Evolutionary conservation across 768 basidiomycete species (phyloP), one percentile per base, ranked within the genome.

Genomic region (Collybiopsis confluens): DNA sequence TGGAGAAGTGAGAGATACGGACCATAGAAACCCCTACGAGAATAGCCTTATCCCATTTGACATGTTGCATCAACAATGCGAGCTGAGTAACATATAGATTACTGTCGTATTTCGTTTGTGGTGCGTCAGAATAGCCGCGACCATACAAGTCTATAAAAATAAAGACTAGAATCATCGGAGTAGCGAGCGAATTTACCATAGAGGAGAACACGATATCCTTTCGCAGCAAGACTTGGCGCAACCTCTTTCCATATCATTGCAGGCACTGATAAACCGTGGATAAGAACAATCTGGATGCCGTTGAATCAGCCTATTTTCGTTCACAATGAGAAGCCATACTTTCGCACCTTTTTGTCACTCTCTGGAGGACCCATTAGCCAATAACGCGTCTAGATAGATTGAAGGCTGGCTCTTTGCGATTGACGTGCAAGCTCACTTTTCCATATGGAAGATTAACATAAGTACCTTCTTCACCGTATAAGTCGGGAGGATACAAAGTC

Each of bases 51-150:
- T 79, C 74, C 89, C 90, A 92, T 49, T 74, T 77, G 43, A 91
- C 66, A 57, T 90, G 81, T 58, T 92, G 90, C 77, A 92, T 79
- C 45, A 92, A 78, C 5, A 91, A 76, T 0, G 90, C 90, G n/a
- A 92, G 84, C 61, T 92, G 90, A 0, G 81, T 83, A 1, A 82
- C 82, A 63, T 86, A 86, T 3, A 92, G 72, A 4, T 73, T 68
- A 1, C 79, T 68, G 57, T 88, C 78, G 64, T 92, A 89, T 3
- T 77, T 80, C 15, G 78, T 81, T 20, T 82, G 77, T 0, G 90
- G 90, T 1, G 89, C 88, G 53, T 88, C 89, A 1, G 88, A 89
- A 67, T 91, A 92, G 4, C 90, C 90, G 36, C 90, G 79, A 11
- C 89, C 90, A 56, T 89, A 90, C 18, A 91, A 72, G 69, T 92